These are phyloP conservation scores for Leucocoprinus birnbaumii DNA, from an alignment of 768 basidiomycete genomes.

Conservation along the genomic window DNA sequence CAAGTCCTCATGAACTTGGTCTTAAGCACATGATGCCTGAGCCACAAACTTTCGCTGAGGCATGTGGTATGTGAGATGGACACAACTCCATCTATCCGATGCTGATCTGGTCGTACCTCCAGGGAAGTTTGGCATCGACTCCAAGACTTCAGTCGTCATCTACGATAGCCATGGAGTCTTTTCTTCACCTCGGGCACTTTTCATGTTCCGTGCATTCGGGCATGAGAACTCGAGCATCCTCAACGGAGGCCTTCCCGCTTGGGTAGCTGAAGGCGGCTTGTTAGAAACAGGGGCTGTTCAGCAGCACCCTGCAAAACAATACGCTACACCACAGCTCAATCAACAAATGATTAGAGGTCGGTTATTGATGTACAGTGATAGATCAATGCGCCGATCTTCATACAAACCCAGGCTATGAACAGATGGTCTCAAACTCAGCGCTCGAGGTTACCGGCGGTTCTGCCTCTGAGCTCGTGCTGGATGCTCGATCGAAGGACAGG, in stretches of 20 bases:
- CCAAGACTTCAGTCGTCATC: constrained; percentile 77
- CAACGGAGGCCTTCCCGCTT: constrained; percentile 89
- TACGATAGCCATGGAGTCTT: constrained; percentile 93
- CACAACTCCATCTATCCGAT: not conserved
- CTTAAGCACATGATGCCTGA: constrained; percentile 95
- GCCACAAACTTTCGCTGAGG: constrained; percentile 64
- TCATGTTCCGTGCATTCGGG: constrained; percentile 92
- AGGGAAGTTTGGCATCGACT: constrained; percentile 71
- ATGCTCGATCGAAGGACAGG: constrained; percentile 86
- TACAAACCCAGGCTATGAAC: constrained; percentile 60
- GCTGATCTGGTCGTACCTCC: not conserved
- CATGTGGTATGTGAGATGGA: constrained; percentile 63
- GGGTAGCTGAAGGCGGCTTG: constrained; percentile 66
- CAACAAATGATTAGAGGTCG: constrained; percentile 51
- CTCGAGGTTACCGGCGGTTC: constrained; percentile 40
- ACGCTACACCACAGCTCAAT: constrained; percentile 54
- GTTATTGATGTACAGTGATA: constrained; percentile 9
- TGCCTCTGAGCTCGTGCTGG: constrained; percentile 70
- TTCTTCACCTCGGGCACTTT: constrained; percentile 88
- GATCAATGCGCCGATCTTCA: not conserved
- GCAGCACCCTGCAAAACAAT: constrained; percentile 29
- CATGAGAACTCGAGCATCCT: constrained; percentile 85
- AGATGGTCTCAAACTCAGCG: constrained; percentile 72
- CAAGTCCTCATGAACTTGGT: constrained; percentile 70
- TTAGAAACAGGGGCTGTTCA: constrained; percentile 37